Percentiles rank a stretch among this genome's conserved stretches.
phyloP scores from a whole-genome alignment of 2,329 filamentous ascomycete genomes.

The Geosmithia flava region DNA sequence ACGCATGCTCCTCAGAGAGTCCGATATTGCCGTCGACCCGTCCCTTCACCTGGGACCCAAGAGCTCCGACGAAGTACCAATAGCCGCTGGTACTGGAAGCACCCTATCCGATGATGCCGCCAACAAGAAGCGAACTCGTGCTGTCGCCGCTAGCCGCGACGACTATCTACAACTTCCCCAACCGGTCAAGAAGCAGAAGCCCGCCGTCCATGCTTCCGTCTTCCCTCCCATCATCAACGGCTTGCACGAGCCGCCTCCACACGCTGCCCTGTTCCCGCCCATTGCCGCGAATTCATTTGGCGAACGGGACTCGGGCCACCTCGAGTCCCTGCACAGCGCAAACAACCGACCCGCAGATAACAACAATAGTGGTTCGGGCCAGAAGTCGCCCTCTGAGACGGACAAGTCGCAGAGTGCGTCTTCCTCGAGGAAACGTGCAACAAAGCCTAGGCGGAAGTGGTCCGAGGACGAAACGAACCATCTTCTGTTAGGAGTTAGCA shows the following conservation, averaged over 20 bases:
- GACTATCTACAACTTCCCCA: constrained; percentile 53
- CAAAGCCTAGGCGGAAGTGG: constrained; percentile 50
- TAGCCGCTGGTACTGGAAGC: constrained; percentile 14
- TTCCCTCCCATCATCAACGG: constrained; percentile 56
- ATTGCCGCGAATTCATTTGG: constrained; percentile 46
- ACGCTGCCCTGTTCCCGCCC: constrained; percentile 50
- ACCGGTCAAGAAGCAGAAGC: constrained; percentile 52
- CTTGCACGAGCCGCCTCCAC: constrained; percentile 47
- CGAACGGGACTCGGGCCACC: constrained; percentile 28
- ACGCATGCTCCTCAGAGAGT: constrained; percentile 26
- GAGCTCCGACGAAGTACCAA: not conserved
- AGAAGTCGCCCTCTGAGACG: not conserved
- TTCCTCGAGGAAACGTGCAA: constrained; percentile 32
- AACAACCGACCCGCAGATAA: constrained; percentile 11
- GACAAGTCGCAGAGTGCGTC: constrained; percentile 2
- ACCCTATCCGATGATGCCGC: constrained; percentile 16
- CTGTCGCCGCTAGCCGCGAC: constrained; percentile 34
- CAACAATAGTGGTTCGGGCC: not conserved
- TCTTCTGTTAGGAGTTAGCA: constrained; percentile 46
- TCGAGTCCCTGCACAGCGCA: constrained; percentile 18
- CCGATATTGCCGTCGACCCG: constrained; percentile 19
- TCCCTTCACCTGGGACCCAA: constrained; percentile 24
- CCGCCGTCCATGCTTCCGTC: constrained; percentile 33
- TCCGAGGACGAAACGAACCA: constrained; percentile 53
- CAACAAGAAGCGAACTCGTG: constrained; percentile 42